phyloP scores from a whole-genome alignment of 768 basidiomycete genomes.

The Dacryopinax spathularia region DNA sequence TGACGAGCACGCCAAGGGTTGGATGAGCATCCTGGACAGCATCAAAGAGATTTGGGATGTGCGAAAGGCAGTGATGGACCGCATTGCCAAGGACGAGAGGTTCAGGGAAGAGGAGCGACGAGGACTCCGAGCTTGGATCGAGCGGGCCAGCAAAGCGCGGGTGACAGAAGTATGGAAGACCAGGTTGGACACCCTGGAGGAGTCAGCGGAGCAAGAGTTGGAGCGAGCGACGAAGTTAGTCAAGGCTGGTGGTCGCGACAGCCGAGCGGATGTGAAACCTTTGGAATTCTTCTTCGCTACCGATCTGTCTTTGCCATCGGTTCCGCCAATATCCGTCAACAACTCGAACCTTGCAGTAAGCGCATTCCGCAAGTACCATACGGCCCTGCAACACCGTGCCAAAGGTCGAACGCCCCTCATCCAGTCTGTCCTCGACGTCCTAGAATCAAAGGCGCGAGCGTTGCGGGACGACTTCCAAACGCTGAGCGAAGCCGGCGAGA shows the following conservation, averaged over 20 bases:
- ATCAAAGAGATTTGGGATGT: slow-evolving; percentile 60
- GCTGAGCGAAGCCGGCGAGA: slow-evolving; percentile 7
- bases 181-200: slow-evolving; percentile 31
- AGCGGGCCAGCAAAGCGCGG: slow-evolving; percentile 40
- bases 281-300: slow-evolving; percentile 14
- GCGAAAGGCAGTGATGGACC: slow-evolving; percentile 33
- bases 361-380: slow-evolving; percentile 48
- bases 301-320: slow-evolving; percentile 33
- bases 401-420: slow-evolving; percentile 48
- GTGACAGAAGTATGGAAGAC: slow-evolving; percentile 46
- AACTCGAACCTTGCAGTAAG: slow-evolving; percentile 27
- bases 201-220: slow-evolving; percentile 35
- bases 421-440: slow-evolving; percentile 38
- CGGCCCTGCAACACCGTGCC: slow-evolving; percentile 48
- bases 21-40: slow-evolving; percentile 45
- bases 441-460: slow-evolving; percentile 46
- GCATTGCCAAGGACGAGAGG: slow-evolving; percentile 33
- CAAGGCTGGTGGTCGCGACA: slow-evolving; percentile 24
- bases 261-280: slow-evolving; percentile 20
- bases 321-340: slow-evolving; percentile 31
- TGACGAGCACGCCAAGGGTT: slow-evolving; percentile 33
- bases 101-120: slow-evolving; percentile 37
- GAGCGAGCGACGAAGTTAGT: slow-evolving; percentile 19
- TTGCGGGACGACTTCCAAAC: slow-evolving; percentile 45
- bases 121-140: slow-evolving; percentile 34